Percentiles rank a stretch among this genome's conserved stretches.
phyloP scores from a whole-genome alignment of 225 moss, liverwort and hornwort species.

The Pleurozium schreberi region DNA sequence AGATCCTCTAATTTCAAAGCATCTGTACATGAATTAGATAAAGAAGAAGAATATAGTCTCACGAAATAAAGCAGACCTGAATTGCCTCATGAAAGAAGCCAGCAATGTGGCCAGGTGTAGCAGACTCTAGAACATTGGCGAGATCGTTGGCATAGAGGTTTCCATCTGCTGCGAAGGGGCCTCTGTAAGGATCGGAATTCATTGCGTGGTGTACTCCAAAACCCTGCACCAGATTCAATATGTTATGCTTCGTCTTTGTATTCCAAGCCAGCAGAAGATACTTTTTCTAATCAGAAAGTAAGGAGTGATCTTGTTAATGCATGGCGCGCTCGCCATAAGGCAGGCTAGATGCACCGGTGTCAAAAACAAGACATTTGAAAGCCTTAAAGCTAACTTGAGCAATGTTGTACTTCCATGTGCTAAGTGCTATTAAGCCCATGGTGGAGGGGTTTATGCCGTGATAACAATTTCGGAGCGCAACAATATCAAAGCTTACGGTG shows the following conservation, averaged over 20 bases:
- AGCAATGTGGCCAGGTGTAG: slow-evolving; percentile 79
- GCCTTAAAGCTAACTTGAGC: slow-evolving; percentile 46
- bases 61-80: slow-evolving; percentile 37
- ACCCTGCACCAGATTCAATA: slow-evolving; percentile 51
- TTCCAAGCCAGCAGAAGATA: neutral
- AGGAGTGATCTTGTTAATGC: neutral
- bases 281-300: neutral
- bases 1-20: neutral
- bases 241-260: neutral
- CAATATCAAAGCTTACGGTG: slow-evolving; percentile 79
- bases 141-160: slow-evolving; percentile 83
- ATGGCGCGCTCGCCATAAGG: neutral
- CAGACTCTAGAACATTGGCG: slow-evolving; percentile 69
- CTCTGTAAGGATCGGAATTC: slow-evolving; percentile 93
- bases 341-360: neutral
- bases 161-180: slow-evolving; percentile 81
- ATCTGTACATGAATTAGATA: neutral
- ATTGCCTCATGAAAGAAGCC: slow-evolving; percentile 96
- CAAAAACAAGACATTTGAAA: neutral
- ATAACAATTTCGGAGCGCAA: slow-evolving; percentile 88
- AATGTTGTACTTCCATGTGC: slow-evolving; percentile 93
- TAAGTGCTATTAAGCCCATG: slow-evolving; percentile 91
- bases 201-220: slow-evolving; percentile 95
- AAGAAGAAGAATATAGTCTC: neutral
- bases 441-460: slow-evolving; percentile 97